phyloP scores from a whole-genome alignment of 257 asterid species.

The Penstemon eatonii region DNA sequence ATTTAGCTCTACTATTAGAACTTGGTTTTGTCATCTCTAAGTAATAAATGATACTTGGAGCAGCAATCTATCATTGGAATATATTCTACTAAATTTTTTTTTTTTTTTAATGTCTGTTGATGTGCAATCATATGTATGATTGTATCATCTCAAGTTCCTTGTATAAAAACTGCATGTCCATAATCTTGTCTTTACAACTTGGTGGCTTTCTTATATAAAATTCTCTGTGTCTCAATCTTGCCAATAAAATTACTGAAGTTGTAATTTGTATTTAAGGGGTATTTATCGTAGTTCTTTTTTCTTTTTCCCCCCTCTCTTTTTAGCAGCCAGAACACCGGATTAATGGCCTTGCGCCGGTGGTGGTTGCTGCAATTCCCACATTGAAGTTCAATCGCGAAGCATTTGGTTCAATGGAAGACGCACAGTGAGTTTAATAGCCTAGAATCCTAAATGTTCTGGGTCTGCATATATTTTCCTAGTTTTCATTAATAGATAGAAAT shows the following conservation, averaged over 20 bases:
- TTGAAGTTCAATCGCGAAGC: constrained; percentile 74
- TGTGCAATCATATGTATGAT: background rate
- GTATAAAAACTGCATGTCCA: background rate
- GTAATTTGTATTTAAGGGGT: background rate
- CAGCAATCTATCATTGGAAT: background rate
- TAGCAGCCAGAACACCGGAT: constrained; percentile 67
- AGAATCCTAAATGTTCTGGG: background rate
- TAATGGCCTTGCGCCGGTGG: constrained; percentile 71
- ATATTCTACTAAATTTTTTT: background rate
- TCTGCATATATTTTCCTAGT: constrained; percentile 3
- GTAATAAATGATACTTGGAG: background rate
- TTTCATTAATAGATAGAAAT: background rate
- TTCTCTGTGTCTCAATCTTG: background rate
- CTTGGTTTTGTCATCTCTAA: background rate
- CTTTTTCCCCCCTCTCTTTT: background rate
- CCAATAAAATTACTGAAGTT: background rate
- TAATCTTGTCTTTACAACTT: background rate
- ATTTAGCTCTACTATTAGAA: background rate
- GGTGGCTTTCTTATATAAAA: background rate
- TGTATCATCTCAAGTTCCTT: background rate
- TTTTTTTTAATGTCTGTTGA: background rate
- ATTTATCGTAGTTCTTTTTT: constrained; percentile 7
- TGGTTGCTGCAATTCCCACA: constrained; percentile 84
- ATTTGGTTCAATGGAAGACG: constrained; percentile 66
- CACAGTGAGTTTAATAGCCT: constrained; percentile 62